A percentile compares a stretch with the other conserved stretches of the same genome.
These are phyloP conservation scores for Rhizopus microsporus DNA, from an alignment of 371 early-diverging fungal genomes.

Conservation along the genomic window DNA sequence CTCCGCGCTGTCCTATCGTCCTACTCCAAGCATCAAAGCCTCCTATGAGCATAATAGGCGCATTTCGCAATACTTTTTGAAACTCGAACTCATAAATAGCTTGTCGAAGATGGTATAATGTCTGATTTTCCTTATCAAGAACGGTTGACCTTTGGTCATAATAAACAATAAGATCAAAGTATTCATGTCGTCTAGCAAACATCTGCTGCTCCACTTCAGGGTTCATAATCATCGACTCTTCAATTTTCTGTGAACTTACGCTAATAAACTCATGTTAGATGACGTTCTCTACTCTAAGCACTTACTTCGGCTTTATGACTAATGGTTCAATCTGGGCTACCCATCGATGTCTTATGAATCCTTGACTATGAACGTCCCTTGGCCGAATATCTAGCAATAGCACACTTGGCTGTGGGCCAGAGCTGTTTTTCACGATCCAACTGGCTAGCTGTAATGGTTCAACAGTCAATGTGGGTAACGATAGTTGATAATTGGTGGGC, in stretches of 20 bases:
- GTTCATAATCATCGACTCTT: constrained; percentile 29
- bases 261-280: constrained; percentile 1
- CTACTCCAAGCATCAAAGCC: constrained; percentile 73
- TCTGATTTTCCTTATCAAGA: constrained; percentile 13
- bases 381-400: constrained; percentile 86
- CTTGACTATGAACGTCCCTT: constrained; percentile 63
- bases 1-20: constrained; percentile 39
- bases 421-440: constrained; percentile 29
- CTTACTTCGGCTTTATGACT: constrained; percentile 57
- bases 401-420: constrained; percentile 45
- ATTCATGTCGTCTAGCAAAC: constrained; percentile 63
- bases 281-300: not conserved
- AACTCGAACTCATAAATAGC: constrained; percentile 69
- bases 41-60: constrained; percentile 68
- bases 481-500: constrained; percentile 24
- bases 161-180: constrained; percentile 75
- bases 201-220: constrained; percentile 52
- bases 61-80: constrained; percentile 36
- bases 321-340: constrained; percentile 76
- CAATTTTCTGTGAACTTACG: constrained; percentile 11
- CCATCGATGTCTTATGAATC: constrained; percentile 71
- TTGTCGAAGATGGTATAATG: constrained; percentile 40
- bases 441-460: constrained; percentile 46
- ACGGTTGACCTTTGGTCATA: constrained; percentile 62
- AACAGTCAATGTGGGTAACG: constrained; percentile 26